Base-by-base conservation (phyloP, 2,329 filamentous ascomycete genomes). In the Tympanopsis confertula region DNA sequence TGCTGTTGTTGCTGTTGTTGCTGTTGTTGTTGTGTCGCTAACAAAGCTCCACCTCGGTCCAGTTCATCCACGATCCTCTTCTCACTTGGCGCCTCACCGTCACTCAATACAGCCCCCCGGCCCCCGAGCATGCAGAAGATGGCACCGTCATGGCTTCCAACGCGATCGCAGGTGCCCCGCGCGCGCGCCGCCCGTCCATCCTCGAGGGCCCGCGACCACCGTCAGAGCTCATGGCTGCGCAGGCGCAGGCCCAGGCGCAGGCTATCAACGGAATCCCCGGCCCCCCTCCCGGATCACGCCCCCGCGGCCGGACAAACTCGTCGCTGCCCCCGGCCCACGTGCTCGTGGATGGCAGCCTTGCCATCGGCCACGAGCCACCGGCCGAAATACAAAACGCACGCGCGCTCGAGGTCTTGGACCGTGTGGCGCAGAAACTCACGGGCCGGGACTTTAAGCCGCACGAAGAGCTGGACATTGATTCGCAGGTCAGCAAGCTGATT, bases 21-120 rank as follows among this genome's bases (percentile, higher is more conserved):
- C 13, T 13, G 26, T 22, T 15, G 19, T 19, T 15, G n/a, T n/a
- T n/a, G n/a, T n/a, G n/a, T n/a, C n/a, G n/a, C n/a, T n/a, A n/a
- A n/a, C n/a, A n/a, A n/a, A n/a, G n/a, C n/a, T n/a, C n/a, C n/a
- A n/a, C 17, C 10, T n/a, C n/a, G n/a, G n/a, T 26, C 5, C 52
- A 91, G 85, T 99, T 99, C 63, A 95, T 99, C 47, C 93, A 99
- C 56, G 91, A 99, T 57, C 91, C 93, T n/a, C 74, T 99, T 30
- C 82, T 98, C 39, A 96, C 88, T 35, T 99, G 91, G 91, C 82
- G 91, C 49, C 74, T 99, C 26, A 81, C 75, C 20, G 78, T 69
- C 39, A 69, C 71, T 7, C n/a, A 26, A 7, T 66, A 49, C 10
- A 79, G 73, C 20, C 78, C 79, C 1, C 58, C 73, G 12, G 79